Evolutionary conservation across 495 filamentous ascomycete species (phyloP), one percentile per base, ranked within the genome.

Genomic region (Immersiella caudata): DNA sequence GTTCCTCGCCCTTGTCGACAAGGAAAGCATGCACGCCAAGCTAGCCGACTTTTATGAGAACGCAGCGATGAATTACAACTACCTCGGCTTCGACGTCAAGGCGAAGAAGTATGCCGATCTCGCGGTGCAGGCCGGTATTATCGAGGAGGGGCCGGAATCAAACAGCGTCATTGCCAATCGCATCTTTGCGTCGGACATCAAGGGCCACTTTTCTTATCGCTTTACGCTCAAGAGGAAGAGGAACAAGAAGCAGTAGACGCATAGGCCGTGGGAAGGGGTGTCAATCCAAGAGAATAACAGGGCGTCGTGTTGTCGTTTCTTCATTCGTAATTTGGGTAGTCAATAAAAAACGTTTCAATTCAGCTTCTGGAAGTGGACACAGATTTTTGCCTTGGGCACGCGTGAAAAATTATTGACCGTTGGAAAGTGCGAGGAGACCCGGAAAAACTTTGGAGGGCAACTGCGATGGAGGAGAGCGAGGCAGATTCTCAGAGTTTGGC

Each of bases 41-140:
- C 46, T 78, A n/a, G 66, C 72, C 5, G 76, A 76, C 35, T 70
- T 74, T 7, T 79, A 79, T 61, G 74, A 76, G 66, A 55, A 78
- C 40, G 78, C 77, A 8, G 78, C 78, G 55, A 54, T 75, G n/a
- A 80, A 80, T 62, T 80, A 79, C 61, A 79, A 79, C 62, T 72
- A 75, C 21, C 49, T 78, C 0, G 76, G 76, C 2, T 24, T 66
- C n/a, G 68, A 70, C 20, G 62, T 26, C 27, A 60, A 65, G 67
- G 74, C 76, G 0, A 70, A 70, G 60, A 71, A 72, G 66, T 72
- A 74, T 51, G 76, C 74, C 18, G 64, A 71, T 20, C 50, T 71
- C 49, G 71, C 76, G 22, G 63, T 75, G 27, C 72, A 78, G 52
- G 74, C 74, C 14, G 71, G 68, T 26, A 69, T 70, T 21, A 67